Conservation (phyloP, 192 early-diverging fungal species). For the Anaeromyces robustus region DNA sequence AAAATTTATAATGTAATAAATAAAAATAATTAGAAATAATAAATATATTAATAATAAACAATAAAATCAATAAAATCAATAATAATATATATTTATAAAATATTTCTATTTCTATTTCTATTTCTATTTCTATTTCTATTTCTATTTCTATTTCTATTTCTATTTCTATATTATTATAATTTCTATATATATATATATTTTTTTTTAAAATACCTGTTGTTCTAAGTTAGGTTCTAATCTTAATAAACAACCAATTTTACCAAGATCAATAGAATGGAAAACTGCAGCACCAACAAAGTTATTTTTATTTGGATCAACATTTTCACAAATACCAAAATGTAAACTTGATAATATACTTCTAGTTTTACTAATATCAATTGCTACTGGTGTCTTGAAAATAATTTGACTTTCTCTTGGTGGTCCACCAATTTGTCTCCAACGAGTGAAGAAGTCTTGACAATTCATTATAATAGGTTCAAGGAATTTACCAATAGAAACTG, state of each 20-base stretch:
- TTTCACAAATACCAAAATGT: conserved; percentile 58
- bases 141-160: no score
- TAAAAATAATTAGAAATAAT: background rate
- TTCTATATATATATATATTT: no score
- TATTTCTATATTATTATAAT: no score
- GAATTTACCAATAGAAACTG: conserved; percentile 72
- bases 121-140: no score
- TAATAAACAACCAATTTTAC: conserved; percentile 81
- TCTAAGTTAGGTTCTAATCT: conserved; percentile 47
- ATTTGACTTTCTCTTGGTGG: conserved; percentile 64
- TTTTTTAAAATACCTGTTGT: conserved; percentile 2
- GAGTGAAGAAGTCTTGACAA: conserved; percentile 44
- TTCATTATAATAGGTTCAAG: conserved; percentile 39
- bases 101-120: no score
- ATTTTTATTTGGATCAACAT: conserved; percentile 72
- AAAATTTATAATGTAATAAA: conserved; percentile 7
- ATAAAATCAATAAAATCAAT: background rate
- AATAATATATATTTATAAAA: no score
- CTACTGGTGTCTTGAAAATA: conserved; percentile 31
- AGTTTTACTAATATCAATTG: conserved; percentile 31
- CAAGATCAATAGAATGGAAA: conserved; percentile 49
- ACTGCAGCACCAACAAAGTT: conserved; percentile 86
- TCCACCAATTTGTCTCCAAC: conserved; percentile 95
- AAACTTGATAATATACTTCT: conserved; percentile 45
- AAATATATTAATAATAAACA: background rate